Evolutionary conservation across 495 filamentous ascomycete species (phyloP), one percentile per base, ranked within the genome.

Genomic region (Penicillium herquei): DNA sequence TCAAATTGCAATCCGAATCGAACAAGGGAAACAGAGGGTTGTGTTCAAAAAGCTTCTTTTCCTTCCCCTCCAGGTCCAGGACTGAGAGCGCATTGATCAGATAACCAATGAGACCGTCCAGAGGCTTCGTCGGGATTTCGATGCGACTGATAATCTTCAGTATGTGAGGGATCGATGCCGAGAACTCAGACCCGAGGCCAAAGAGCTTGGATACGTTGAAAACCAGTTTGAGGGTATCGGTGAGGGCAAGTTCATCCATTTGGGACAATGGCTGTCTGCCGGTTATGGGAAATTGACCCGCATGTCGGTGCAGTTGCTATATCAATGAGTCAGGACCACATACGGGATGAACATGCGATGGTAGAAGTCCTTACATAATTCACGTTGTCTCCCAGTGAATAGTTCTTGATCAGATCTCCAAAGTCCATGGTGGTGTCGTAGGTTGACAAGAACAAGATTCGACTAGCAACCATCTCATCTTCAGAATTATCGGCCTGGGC

Each of bases 361-460:
- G 21, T 26, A 18, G 11, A 40, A 7, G 18, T 10, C 55, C 69
- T 53, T 65, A 86, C 83, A 58, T 78, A 64, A 59, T 83, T 81
- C 50, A 97, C 82, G 56, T 79, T 84, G 12, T 88, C 84, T 3
- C 84, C 88, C 4, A 98, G 72, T 6, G 81, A 73, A 65, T 93
- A 72, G 21, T 91, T 65, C 33, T 87, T 81, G 51, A 96, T 82
- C 3, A 96, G 79, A 0, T 76, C 70, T 30, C 81, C 73, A 48
- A 94, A 85, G 58, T 91, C 76, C 47, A 89, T 63, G 5, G 80
- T 83, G 6, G 91, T 92, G 31, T 84, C 81, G 62, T 97, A 98
- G 0, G 94, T 98, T 11, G 87, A 82, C 3, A 97, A 75, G 56
- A 98, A 91, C 8, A 98, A 72, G 17, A 98, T 87, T 33, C 94